These are phyloP conservation scores for Lobosporangium transversale DNA, from an alignment of 192 early-diverging fungal species.

Conservation along the genomic window DNA sequence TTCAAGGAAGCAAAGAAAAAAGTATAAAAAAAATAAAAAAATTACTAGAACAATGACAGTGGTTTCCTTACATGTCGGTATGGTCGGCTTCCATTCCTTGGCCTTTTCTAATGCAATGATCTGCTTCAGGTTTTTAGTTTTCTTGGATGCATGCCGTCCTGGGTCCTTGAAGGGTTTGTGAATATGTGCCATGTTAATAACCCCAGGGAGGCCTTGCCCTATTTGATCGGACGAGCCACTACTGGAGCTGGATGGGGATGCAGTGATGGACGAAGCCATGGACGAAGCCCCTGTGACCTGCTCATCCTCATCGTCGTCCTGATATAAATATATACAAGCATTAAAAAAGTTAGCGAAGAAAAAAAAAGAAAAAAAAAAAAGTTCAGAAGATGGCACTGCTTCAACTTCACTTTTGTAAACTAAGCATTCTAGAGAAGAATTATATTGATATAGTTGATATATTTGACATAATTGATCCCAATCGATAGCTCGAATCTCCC, in stretches of 20 bases:
- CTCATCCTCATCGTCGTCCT: conserved; percentile 48
- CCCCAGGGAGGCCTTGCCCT: neutral
- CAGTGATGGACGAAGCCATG: conserved; percentile 39
- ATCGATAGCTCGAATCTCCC: no score
- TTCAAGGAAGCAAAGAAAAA: no score
- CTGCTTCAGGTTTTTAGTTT: conserved; percentile 86
- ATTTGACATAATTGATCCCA: no score
- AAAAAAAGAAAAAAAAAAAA: neutral
- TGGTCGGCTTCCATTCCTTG: conserved; percentile 42
- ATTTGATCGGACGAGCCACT: conserved; percentile 9
- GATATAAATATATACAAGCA: neutral
- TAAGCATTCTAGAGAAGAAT: no score
- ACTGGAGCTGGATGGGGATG: conserved; percentile 33
- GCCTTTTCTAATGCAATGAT: conserved; percentile 77
- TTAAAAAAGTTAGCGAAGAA: neutral
- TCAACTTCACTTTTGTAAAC: neutral
- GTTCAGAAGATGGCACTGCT: neutral
- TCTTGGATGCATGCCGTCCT: conserved; percentile 69
- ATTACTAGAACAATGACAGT: neutral
- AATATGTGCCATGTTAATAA: conserved; percentile 46
- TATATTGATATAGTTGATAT: no score
- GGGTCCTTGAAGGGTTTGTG: conserved; percentile 81
- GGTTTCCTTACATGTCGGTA: conserved; percentile 27
- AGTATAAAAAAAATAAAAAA: no score
- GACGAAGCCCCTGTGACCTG: conserved; percentile 34